A percentile compares a stretch with the other conserved stretches of the same genome.
Conservation (phyloP, 2,329 filamentous ascomycete genomes). For the Tolypocladium cylindrosporum region DNA sequence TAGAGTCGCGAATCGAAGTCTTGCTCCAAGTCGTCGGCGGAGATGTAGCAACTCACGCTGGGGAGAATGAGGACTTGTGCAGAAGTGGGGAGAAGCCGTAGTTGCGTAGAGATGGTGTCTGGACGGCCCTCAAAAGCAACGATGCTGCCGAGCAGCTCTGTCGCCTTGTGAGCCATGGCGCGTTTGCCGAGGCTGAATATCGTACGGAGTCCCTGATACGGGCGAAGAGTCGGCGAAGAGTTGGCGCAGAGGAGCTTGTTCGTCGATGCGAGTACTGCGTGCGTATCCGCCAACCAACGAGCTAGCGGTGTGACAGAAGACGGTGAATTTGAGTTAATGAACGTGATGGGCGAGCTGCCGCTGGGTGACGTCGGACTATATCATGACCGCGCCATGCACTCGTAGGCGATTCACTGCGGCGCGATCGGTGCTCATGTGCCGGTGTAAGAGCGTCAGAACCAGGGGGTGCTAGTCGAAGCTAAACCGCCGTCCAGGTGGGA, state of each 20-base stretch:
- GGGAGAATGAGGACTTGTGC: slow-evolving; percentile 49
- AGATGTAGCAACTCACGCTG: slow-evolving; percentile 35
- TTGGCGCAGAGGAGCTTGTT: not conserved
- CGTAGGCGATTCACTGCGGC: not conserved
- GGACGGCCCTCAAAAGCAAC: slow-evolving; percentile 50
- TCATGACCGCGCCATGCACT: not conserved
- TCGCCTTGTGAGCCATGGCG: slow-evolving; percentile 14
- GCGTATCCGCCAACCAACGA: not conserved
- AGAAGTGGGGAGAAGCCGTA: slow-evolving; percentile 49
- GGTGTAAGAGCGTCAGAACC: not conserved
- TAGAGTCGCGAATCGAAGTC: slow-evolving; percentile 22
- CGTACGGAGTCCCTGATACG: not conserved
- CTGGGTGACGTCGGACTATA: not conserved
- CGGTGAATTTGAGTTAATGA: not conserved
- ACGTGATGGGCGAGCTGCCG: not conserved
- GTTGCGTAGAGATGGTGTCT: slow-evolving; percentile 46
- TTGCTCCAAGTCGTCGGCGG: slow-evolving; percentile 15
- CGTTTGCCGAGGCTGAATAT: not conserved
- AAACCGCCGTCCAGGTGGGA: not conserved
- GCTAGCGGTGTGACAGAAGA: not conserved
- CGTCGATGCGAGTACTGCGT: not conserved
- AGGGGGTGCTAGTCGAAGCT: not conserved
- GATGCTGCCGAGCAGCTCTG: slow-evolving; percentile 33
- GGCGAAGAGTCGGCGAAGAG: not conserved
- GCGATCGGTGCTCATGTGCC: not conserved